Evolutionary conservation across 1,284 basidiomycete species (phyloP).

Genomic region (Vanrija humicola): DNA sequence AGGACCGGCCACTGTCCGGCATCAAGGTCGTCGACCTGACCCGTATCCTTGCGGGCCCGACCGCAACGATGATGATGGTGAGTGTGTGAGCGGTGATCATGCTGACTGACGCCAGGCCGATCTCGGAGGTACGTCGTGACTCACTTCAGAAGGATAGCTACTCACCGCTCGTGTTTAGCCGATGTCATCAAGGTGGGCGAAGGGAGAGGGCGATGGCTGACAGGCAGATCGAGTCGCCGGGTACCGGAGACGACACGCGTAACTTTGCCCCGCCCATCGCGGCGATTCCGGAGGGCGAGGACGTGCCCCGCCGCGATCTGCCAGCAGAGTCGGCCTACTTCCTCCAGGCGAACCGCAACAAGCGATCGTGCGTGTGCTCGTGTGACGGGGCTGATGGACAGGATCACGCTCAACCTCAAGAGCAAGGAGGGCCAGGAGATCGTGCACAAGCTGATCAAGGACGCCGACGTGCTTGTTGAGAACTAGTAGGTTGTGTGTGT

Average conservation of each 20-base stretch:
- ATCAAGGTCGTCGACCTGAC: conserved; percentile 81
- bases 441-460: conserved; percentile 65
- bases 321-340: conserved; percentile 94
- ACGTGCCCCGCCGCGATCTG: conserved; percentile 57
- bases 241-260: conserved; percentile 84
- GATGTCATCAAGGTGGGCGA: conserved; percentile 71
- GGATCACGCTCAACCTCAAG: conserved; percentile 83
- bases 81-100: conserved; percentile 51
- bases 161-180: conserved; percentile 52
- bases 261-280: conserved; percentile 77
- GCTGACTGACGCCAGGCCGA: conserved; percentile 25
- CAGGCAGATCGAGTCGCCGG: conserved; percentile 68
- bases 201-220: background rate
- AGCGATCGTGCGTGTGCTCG: conserved; percentile 57
- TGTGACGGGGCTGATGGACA: conserved; percentile 12
- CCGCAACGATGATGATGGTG: conserved; percentile 82
- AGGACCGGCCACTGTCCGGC: conserved; percentile 61
- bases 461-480: conserved; percentile 82
- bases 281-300: conserved; percentile 48
- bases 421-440: conserved; percentile 70
- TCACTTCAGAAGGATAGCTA: background rate
- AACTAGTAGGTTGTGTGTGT: conserved; percentile 64
- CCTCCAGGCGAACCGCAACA: conserved; percentile 82
- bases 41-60: conserved; percentile 83
- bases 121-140: conserved; percentile 23